These are phyloP conservation scores for Cruciata laevipes DNA, from an alignment of 257 asterid species.

Conservation along the genomic window DNA sequence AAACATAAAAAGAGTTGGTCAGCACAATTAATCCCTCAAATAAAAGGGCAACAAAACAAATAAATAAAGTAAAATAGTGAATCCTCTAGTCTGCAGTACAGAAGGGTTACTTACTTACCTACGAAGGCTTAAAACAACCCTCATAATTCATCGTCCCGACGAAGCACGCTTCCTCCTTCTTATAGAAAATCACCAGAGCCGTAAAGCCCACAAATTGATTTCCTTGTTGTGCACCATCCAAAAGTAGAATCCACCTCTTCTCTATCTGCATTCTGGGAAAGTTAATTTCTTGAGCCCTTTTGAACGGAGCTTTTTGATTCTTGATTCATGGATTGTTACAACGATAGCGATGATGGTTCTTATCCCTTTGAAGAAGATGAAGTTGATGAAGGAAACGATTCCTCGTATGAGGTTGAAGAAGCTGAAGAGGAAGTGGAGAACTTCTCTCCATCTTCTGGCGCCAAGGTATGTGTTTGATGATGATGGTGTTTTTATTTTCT, in stretches of 20 bases:
- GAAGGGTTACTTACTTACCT: neutral
- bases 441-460: neutral
- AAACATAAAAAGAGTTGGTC: no score
- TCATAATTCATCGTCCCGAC: neutral
- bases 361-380: conserved; percentile 7
- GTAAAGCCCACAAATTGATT: neutral
- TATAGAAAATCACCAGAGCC: neutral
- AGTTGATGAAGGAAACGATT: neutral
- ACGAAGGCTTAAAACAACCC: neutral
- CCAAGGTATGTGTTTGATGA: neutral
- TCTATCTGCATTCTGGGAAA: neutral
- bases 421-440: conserved; percentile 21
- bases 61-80: neutral
- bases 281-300: neutral
- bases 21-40: no score
- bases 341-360: conserved; percentile 18
- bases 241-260: neutral
- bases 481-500: neutral
- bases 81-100: neutral
- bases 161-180: neutral
- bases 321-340: conserved; percentile 21
- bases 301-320: neutral
- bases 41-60: no score
- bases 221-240: neutral
- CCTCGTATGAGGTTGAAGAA: conserved; percentile 6